A percentile compares a stretch with the other conserved stretches of the same genome.
These are phyloP conservation scores for Euphorbia celastroides DNA, from an alignment of 441 rosid genomes.

Conservation along the genomic window DNA sequence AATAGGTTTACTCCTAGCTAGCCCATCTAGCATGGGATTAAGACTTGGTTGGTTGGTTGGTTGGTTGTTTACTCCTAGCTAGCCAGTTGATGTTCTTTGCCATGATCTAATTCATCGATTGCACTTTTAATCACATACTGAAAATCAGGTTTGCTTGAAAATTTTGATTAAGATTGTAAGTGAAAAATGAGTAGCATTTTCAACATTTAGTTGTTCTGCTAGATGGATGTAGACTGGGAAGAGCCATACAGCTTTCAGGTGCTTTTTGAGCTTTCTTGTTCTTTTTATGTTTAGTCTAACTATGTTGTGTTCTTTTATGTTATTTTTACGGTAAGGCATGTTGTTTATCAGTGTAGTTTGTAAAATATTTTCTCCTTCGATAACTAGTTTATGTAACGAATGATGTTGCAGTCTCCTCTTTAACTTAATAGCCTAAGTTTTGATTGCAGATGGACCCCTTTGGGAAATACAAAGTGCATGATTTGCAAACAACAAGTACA, in stretches of 20 bases:
- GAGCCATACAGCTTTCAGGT: background rate
- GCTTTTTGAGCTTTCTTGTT: background rate
- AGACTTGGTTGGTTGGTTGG: no score
- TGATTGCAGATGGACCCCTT: slow-evolving; percentile 77
- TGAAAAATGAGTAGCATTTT: background rate
- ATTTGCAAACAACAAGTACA: slow-evolving; percentile 98
- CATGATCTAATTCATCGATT: background rate
- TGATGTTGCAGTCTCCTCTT: no score
- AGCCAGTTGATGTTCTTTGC: background rate
- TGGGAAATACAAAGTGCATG: slow-evolving; percentile 78
- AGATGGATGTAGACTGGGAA: no score
- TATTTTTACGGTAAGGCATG: no score
- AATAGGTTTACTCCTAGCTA: no score
- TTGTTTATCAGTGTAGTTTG: no score
- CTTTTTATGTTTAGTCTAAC: no score
- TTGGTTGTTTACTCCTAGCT: no score
- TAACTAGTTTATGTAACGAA: background rate
- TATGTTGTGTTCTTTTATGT: no score
- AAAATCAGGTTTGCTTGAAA: background rate
- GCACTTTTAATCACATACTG: background rate
- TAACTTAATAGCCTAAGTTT: background rate
- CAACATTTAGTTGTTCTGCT: background rate
- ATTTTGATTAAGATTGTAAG: background rate
- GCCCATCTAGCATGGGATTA: no score
- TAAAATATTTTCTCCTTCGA: background rate